Conservation (phyloP, 345 rosid species). For the Iberis pinnata region DNA sequence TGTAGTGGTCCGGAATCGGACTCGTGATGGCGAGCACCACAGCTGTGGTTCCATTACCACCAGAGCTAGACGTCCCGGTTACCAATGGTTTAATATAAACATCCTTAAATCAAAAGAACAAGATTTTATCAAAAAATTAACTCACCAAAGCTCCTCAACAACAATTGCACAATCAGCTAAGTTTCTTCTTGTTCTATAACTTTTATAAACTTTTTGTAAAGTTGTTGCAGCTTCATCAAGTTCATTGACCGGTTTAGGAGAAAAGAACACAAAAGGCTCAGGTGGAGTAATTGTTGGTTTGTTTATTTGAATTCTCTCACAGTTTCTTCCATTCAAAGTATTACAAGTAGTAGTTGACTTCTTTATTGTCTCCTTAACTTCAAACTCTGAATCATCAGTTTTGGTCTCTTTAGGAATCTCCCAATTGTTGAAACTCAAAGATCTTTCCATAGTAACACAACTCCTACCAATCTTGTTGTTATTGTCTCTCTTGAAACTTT, state of each 20-base stretch:
- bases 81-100: background rate
- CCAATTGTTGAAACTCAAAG: slow-evolving; percentile 42
- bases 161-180: slow-evolving; percentile 71
- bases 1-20: too few species aligned
- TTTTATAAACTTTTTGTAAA: slow-evolving; percentile 80
- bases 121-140: too few species aligned
- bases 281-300: slow-evolving; percentile 42
- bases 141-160: slow-evolving; percentile 61
- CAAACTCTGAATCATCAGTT: slow-evolving; percentile 13
- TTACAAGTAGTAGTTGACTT: slow-evolving; percentile 16
- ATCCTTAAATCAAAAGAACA: background rate
- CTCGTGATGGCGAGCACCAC: too few species aligned
- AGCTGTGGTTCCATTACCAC: too few species aligned
- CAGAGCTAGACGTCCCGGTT: too few species aligned
- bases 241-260: slow-evolving; percentile 54
- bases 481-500: slow-evolving; percentile 35
- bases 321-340: slow-evolving; percentile 25
- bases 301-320: slow-evolving; percentile 27
- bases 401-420: slow-evolving; percentile 33
- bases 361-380: slow-evolving; percentile 17
- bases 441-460: slow-evolving; percentile 21
- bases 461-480: slow-evolving; percentile 18
- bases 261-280: slow-evolving; percentile 38
- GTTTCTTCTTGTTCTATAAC: slow-evolving; percentile 81
- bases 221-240: slow-evolving; percentile 73